Base-by-base conservation (phyloP, 1,284 basidiomycete species). In the Omphalotus olearius region DNA sequence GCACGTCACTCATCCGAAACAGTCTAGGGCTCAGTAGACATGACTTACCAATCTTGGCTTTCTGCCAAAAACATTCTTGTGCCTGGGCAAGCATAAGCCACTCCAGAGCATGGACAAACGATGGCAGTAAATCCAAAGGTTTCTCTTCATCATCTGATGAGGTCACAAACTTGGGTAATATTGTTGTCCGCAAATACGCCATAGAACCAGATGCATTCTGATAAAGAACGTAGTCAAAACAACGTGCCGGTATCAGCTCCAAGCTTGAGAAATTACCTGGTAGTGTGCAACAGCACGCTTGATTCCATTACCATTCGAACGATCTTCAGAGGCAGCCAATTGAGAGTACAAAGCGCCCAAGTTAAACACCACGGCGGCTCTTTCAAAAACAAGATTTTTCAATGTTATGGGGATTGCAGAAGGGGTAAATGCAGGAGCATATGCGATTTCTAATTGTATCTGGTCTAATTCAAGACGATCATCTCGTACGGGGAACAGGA, bases 21-120 rank as follows among this genome's bases (percentile, higher is more conserved):
- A 44, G 30, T 5, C 25, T 30, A 30, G 16, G 13, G 33, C 11
- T 5, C 39, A 35, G 4, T 10, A 33, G 30, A 16, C 18, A 17
- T 2, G 7, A 60, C 69, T 63, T 63, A 91, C 93, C 89, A 56
- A 92, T 70, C 57, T 90, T 87, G 5, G 93, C 95, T 59, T 89
- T 83, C 65, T 97, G 94, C 95, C 96, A 98, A 50, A 87, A 91
- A 63, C 93, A 97, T 71, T 99, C 96, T 63, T 98, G 95, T 0
- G 94, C 95, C 69, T 98, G 93, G 0, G 93, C 93, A 1, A 98
- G 77, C 81, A 93, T 90, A 50, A 98, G 77, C 57, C 74, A 79
- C 60, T 90, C 80, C 18, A 98, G 64, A 18, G 83, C 76, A 40
- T 74, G 74, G 18, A 93, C 62, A 58, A 88, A 84, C 0, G 79